Evolutionary conservation across 306 rosid species (phyloP).

Genomic region (Fagus crenata): DNA sequence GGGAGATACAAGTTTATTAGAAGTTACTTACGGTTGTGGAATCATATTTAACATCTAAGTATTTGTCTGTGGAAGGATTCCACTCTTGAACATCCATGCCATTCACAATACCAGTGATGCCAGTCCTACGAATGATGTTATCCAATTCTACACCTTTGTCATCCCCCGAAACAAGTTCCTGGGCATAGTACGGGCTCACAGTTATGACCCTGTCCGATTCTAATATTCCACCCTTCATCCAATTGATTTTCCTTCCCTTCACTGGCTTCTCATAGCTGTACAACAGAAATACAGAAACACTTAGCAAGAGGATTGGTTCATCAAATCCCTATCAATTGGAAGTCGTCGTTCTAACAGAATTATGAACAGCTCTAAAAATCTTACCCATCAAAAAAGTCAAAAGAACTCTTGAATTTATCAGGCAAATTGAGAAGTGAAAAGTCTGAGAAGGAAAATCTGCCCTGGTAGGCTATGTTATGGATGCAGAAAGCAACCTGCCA

Average conservation of each 20-base stretch:
- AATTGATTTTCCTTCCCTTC: conserved; percentile 73
- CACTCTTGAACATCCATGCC: conserved; percentile 96
- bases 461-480: conserved; percentile 89
- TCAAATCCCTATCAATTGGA: background rate
- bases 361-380: background rate
- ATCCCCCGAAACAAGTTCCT: conserved; percentile 55
- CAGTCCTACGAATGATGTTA: conserved; percentile 46
- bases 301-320: background rate
- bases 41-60: conserved; percentile 47
- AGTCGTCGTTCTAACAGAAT: background rate
- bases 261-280: conserved; percentile 62
- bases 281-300: background rate
- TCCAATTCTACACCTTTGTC: conserved; percentile 73
- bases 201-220: conserved; percentile 61
- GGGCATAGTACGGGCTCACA: conserved; percentile 79
- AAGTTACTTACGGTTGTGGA: conserved; percentile 51
- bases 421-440: conserved; percentile 68
- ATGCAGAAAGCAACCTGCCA: conserved; percentile 69
- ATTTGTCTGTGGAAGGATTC: conserved; percentile 75
- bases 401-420: conserved; percentile 57
- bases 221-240: conserved; percentile 73
- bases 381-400: conserved; percentile 84
- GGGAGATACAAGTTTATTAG: background rate
- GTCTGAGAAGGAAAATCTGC: conserved; percentile 59
- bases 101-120: conserved; percentile 59